Conservation (phyloP, 306 rosid genomes). For the Astragalus membranaceus region DNA sequence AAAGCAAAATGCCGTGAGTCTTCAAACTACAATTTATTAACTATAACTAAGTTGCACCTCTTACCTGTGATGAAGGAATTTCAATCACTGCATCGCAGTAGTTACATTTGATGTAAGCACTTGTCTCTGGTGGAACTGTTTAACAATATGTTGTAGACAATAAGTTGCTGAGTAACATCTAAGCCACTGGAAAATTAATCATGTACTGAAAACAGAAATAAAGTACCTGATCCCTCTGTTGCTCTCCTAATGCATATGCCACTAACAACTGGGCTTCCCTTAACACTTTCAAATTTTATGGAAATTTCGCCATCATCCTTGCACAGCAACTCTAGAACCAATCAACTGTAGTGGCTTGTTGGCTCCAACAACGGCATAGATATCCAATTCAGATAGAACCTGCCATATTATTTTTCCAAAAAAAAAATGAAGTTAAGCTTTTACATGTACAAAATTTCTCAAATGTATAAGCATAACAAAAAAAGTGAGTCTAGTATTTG, state of each 20-base stretch:
- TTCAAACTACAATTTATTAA: constrained; percentile 10
- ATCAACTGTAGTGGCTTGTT: constrained; percentile 67
- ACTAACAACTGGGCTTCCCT: constrained; percentile 69
- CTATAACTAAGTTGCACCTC: constrained; percentile 21
- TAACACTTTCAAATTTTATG: constrained; percentile 69
- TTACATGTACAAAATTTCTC: background rate
- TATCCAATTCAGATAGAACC: constrained; percentile 74
- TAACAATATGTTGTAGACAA: constrained; percentile 1
- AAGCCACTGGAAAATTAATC: background rate
- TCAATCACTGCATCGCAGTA: constrained; percentile 53
- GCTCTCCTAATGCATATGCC: constrained; percentile 74
- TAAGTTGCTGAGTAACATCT: constrained; percentile 10
- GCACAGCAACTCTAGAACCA: constrained; percentile 48
- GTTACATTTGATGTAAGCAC: constrained; percentile 50
- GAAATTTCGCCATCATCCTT: constrained; percentile 57
- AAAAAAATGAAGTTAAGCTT: background rate
- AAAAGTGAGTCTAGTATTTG: background rate
- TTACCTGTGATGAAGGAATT: constrained; percentile 72
- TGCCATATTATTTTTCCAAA: constrained; percentile 28
- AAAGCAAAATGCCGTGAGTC: constrained; percentile 24
- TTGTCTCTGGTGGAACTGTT: constrained; percentile 44
- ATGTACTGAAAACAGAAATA: background rate
- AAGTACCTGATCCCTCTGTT: constrained; percentile 40
- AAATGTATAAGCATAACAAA: background rate
- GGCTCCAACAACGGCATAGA: constrained; percentile 76